These are phyloP conservation scores for Rhododendron williamsianum DNA, from an alignment of 148 eudicot species.

Conservation along the genomic window DNA sequence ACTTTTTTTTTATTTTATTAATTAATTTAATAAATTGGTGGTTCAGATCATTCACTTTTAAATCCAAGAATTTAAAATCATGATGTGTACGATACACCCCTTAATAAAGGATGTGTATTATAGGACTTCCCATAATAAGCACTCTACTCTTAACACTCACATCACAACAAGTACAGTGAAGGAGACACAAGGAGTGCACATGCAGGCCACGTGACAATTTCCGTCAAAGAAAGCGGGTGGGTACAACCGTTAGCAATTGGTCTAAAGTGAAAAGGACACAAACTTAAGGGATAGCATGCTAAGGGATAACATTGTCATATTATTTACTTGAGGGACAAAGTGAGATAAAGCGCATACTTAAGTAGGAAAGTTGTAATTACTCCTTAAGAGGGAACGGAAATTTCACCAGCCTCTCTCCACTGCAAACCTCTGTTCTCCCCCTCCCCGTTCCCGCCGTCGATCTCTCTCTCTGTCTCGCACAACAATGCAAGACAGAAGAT, in stretches of 20 bases:
- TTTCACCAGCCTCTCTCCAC: background rate
- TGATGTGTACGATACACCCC: too few relatives aligned
- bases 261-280: background rate
- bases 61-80: too few relatives aligned
- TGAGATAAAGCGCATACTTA: background rate
- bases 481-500: slow-evolving; percentile 15
- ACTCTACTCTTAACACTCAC: too few relatives aligned
- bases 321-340: background rate
- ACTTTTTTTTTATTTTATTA: too few relatives aligned
- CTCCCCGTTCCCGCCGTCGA: too few relatives aligned
- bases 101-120: too few relatives aligned
- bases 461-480: background rate
- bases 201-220: background rate
- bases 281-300: too few relatives aligned
- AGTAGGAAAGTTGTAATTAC: background rate
- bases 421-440: background rate
- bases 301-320: background rate
- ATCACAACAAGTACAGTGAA: background rate
- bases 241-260: background rate
- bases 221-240: background rate
- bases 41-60: too few relatives aligned
- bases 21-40: too few relatives aligned
- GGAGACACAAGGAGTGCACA: background rate
- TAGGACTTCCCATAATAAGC: too few relatives aligned
- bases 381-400: background rate